Conservation (phyloP, 1,139 yeast genomes). For the Geotrichum restrictum region DNA sequence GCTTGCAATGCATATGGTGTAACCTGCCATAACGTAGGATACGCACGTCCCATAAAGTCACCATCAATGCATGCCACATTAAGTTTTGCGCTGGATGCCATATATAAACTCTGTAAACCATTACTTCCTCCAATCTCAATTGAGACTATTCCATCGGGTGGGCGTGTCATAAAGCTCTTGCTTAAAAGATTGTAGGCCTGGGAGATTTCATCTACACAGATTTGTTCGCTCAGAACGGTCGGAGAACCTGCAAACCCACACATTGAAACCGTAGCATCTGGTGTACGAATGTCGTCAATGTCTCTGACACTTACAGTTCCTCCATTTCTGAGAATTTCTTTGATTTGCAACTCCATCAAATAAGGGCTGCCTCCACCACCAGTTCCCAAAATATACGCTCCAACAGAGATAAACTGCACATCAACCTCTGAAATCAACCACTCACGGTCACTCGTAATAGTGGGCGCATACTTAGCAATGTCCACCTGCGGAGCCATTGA, state of each 20-base stretch:
- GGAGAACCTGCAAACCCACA: slow-evolving; percentile 48
- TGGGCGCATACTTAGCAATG: slow-evolving; percentile 37
- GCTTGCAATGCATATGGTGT: slow-evolving; percentile 35
- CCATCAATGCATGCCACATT: slow-evolving; percentile 42
- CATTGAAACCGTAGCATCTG: slow-evolving; percentile 34
- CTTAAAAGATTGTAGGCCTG: slow-evolving; percentile 39
- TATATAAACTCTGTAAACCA: slow-evolving; percentile 41
- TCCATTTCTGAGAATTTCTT: slow-evolving; percentile 40
- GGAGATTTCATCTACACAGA: slow-evolving; percentile 41
- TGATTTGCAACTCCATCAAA: slow-evolving; percentile 40
- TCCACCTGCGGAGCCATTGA: slow-evolving; percentile 12
- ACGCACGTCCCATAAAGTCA: slow-evolving; percentile 49
- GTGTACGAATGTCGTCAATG: slow-evolving; percentile 32
- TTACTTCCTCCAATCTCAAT: slow-evolving; percentile 48
- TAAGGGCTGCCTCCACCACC: slow-evolving; percentile 54
- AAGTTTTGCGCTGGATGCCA: slow-evolving; percentile 35
- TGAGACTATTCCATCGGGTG: slow-evolving; percentile 39
- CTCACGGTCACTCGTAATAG: slow-evolving; percentile 37
- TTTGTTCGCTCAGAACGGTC: slow-evolving; percentile 45
- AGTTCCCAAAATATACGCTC: slow-evolving; percentile 48
- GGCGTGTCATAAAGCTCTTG: slow-evolving; percentile 30
- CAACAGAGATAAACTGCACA: slow-evolving; percentile 44
- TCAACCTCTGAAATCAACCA: slow-evolving; percentile 45
- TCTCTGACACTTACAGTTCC: slow-evolving; percentile 40
- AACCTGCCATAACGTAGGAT: slow-evolving; percentile 45